Base-by-base conservation (phyloP, 2,329 filamentous ascomycete genomes). In the Alternaria postmessia region DNA sequence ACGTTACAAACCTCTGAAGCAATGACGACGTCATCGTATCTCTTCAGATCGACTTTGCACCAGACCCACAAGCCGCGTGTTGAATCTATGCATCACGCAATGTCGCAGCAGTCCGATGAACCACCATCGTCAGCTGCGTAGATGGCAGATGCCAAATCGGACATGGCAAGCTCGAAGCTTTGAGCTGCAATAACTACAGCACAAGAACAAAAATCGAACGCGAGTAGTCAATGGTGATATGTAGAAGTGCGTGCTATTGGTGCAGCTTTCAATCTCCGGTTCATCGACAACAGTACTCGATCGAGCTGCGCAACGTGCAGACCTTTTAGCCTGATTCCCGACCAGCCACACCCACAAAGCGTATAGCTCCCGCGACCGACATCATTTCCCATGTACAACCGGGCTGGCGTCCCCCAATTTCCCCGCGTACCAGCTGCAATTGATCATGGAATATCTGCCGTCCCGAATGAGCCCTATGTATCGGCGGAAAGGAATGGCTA, bases 311-410 rank as follows among this genome's bases (percentile, higher is more conserved):
- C 42, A 41, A 32, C 28, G 36, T 42, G 36, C 20, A 48, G 38
- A 20, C 59, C 63, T 57, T 72, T 74, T 74, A 75, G 73, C 60
- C 73, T 73, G 71, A 70, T 72, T 57, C 52, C 56, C 32, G 16
- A 51, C 30, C 43, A 49, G 60, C 60, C 58, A 56, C 56, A 44
- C 30, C 59, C 55, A 24, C 43, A 65, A 67, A 59, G 47, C 66
- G 65, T 51, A 53, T 69, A 66, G 68, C 56, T 61, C 48, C 65
- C 59, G 62, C 56, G 41, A 54, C 32, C 51, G 43, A 55, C 62
- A 58, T 65, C 54, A 60, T 70, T 39, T 53, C 30, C 51, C 54
- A 56, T 46, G 61, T 38, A 53, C 52, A 57, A 61, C 61, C 57
- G 53, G 63, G 51, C 57, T 65, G 57, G 34, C 52, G 39, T 58